Base-by-base conservation (phyloP, 2,329 filamentous ascomycete genomes). In the Fusarium duplospermum region DNA sequence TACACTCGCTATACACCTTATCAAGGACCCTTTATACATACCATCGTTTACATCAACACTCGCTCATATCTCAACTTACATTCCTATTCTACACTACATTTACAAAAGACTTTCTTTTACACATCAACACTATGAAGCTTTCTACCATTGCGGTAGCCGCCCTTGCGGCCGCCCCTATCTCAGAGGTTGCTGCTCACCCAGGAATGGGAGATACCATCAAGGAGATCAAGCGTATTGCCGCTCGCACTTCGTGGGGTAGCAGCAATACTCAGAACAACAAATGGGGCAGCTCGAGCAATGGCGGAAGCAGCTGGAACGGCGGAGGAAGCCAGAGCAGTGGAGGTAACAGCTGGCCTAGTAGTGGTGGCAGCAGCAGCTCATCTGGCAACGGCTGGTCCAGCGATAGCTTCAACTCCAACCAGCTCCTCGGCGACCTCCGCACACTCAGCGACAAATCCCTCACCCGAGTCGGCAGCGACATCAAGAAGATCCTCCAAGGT, bases 351-450 rank as follows among this genome's bases (percentile, higher is more conserved):
- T 70, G 45, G 29, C 14, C 35, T 3, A 33, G 29, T 7, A 57
- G n/a, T 16, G 24, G 54, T 10, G 9, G 20, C 42, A 18, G 35
- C 11, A 22, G 54, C 31, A 60, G 64, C 38, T 50, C 40, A 20
- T 40, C 40, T 38, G 58, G 22, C 13, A 47, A 29, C 16, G 66
- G 70, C 33, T 73, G 71, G 71, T 56, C 70, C 36, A 47, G 59
- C 24, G 68, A 72, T 45, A 62, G 5, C 54, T 76, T 76, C 50
- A 62, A 77, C 38, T 56, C 76, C 13, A 58, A 73, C 47, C 78
- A 79, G 47, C 73, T 83, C 33, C 76, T 87, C 13, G 85, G 84
- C 16, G 85, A 87, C 66, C 81, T 87, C 11, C 69, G 73, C 22
- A 77, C 64, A 0, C 74, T 84, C 3, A 64, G 66, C 0, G 77